Conservation (phyloP, 1,284 basidiomycete species). For the Butyriboletus appendiculatus region DNA sequence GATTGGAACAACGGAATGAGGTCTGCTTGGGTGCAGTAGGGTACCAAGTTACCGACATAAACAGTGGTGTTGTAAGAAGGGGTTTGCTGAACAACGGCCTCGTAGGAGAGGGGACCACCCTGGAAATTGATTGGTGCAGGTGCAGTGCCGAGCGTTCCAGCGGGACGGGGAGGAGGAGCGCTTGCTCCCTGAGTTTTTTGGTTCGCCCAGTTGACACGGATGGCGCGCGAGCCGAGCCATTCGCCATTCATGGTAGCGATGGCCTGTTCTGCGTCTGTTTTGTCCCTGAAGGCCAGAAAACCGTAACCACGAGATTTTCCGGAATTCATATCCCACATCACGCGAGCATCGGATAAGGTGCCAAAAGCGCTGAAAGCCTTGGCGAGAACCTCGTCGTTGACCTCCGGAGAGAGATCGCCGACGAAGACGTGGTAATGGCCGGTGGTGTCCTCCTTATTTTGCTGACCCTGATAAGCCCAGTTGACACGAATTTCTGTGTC, state of each 20-base stretch:
- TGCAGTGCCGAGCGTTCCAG: constrained; percentile 53
- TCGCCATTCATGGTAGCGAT: constrained; percentile 99
- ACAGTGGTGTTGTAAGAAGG: constrained; percentile 93
- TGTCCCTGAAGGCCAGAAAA: constrained; percentile 93
- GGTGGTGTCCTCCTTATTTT: constrained; percentile 96
- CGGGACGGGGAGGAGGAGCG: constrained; percentile 47
- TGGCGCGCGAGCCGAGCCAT: constrained; percentile 96
- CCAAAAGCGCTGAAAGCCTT: constrained; percentile 97
- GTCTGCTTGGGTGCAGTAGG: constrained; percentile 93
- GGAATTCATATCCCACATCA: constrained; percentile 99
- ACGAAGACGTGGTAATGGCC: constrained; percentile 98
- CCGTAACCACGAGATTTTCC: constrained; percentile 96
- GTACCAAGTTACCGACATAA: constrained; percentile 97
- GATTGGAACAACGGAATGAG: constrained; percentile 96
- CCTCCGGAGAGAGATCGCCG: constrained; percentile 96
- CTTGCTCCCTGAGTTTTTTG: constrained; percentile 86
- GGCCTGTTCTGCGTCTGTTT: constrained; percentile 96
- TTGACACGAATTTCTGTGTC: constrained; percentile 97
- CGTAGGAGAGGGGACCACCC: constrained; percentile 85
- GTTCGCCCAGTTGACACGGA: constrained; percentile 99
- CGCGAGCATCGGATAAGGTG: constrained; percentile 92
- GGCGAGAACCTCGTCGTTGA: constrained; percentile 95
- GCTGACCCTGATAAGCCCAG: constrained; percentile 96
- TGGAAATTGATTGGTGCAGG: constrained; percentile 86
- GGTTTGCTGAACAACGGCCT: constrained; percentile 86